These are phyloP conservation scores for Thozetella sp. DNA, from an alignment of 495 filamentous ascomycete genomes.

Conservation along the genomic window DNA sequence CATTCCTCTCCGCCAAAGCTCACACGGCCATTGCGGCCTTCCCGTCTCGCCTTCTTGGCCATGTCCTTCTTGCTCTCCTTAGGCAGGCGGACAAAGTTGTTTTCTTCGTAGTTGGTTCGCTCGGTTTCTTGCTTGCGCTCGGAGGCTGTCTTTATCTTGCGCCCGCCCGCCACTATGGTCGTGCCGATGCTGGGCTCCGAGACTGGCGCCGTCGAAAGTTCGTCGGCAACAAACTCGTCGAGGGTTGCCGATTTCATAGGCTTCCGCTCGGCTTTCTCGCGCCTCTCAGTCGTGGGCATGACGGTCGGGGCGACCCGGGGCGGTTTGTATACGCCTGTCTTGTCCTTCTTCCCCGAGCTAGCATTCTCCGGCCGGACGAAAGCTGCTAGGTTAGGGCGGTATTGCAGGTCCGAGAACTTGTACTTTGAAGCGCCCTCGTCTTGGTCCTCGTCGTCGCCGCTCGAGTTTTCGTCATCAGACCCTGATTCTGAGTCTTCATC, in stretches of 20 bases:
- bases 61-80: constrained; percentile 79
- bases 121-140: constrained; percentile 74
- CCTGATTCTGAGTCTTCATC: constrained; percentile 43
- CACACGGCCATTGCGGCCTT: constrained; percentile 42
- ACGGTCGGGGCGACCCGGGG: constrained; percentile 80
- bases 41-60: constrained; percentile 47
- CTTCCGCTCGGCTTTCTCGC: constrained; percentile 56
- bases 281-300: constrained; percentile 62
- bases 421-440: constrained; percentile 23
- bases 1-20: constrained; percentile 85
- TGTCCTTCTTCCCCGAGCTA: constrained; percentile 28
- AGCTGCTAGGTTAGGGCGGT: constrained; percentile 65
- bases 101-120: constrained; percentile 78
- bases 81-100: constrained; percentile 82
- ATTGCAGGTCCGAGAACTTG: constrained; percentile 65
- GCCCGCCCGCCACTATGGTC: constrained; percentile 72
- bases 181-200: constrained; percentile 84
- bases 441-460: constrained; percentile 38
- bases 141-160: constrained; percentile 69
- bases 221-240: constrained; percentile 82
- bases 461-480: constrained; percentile 29
- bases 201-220: constrained; percentile 75
- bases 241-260: constrained; percentile 71
- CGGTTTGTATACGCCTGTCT: constrained; percentile 74
- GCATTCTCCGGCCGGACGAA: constrained; percentile 34